Conservation (phyloP, 345 rosid genomes). For the Luvunga scandens region DNA sequence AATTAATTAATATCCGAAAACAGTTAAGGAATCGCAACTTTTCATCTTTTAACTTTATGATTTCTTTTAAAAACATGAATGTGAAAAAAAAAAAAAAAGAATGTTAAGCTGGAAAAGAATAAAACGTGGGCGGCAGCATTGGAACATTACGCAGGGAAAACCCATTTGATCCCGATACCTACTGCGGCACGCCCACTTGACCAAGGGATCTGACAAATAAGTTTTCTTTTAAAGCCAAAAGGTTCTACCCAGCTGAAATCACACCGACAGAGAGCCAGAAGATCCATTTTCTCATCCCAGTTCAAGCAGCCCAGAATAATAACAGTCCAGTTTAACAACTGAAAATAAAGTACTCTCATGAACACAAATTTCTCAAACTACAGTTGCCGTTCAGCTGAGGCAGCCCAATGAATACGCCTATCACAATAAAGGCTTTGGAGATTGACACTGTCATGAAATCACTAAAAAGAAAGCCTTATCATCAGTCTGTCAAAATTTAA, state of each 20-base stretch:
- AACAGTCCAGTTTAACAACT: not conserved
- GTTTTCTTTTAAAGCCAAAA: too few species aligned
- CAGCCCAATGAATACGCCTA: too few species aligned
- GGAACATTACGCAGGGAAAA: constrained; percentile 81
- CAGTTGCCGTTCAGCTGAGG: not conserved
- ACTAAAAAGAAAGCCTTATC: not conserved
- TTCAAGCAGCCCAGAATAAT: not conserved
- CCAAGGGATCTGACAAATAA: too few species aligned
- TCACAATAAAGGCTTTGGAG: not conserved
- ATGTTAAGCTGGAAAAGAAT: not conserved
- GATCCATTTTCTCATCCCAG: too few species aligned
- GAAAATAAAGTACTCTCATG: not conserved
- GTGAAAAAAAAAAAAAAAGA: too few species aligned
- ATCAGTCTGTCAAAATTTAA: not conserved
- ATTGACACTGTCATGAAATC: not conserved
- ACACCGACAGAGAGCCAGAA: too few species aligned
- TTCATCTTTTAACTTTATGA: not conserved
- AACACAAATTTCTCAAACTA: too few species aligned
- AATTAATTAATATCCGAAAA: not conserved
- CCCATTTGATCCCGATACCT: constrained; percentile 91
- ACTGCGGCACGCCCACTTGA: constrained; percentile 59
- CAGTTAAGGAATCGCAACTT: not conserved
- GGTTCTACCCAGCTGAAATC: not conserved
- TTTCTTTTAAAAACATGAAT: not conserved
- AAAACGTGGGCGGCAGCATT: constrained; percentile 61